Base-by-base conservation (phyloP, 2,329 filamentous ascomycete genomes). In the Bertia moriformis region DNA sequence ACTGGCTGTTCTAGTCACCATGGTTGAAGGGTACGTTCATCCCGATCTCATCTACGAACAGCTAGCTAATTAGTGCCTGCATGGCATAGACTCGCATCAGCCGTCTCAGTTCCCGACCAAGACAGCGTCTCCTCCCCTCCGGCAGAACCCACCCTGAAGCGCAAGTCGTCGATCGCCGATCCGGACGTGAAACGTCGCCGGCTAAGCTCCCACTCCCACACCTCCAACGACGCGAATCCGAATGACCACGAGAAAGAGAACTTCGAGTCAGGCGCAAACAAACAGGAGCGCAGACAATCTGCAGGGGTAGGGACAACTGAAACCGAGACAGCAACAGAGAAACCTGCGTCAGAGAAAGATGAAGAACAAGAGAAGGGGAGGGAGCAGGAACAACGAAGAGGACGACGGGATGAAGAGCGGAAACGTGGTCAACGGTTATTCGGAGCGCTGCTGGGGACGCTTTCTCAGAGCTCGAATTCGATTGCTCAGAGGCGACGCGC, bases 351-450 rank as follows among this genome's bases (percentile, higher is more conserved):
- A n/a, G n/a, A n/a, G n/a, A n/a, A n/a, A n/a, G n/a, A n/a, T n/a
- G n/a, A n/a, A n/a, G n/a, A n/a, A n/a, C n/a, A n/a, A n/a, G n/a
- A n/a, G n/a, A n/a, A 27, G 22, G 22, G 7, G 22, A n/a, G 22
- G 7, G 22, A 27, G n/a, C 7, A 27, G 7, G 7, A 7, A 27
- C 22, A 7, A n/a, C 22, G 7, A 27, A 27, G n/a, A 27, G 22
- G 22, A n/a, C 22, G 32, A 12, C 32, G 32, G 7, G 32, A 77
- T 41, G 83, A 93, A 50, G 89, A 96, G 54, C 85, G 79, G 57
- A 86, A 83, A 54, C 80, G 89, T 27, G 83, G 84, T 17, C 81
- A 83, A 57, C 73, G 89, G 39, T 67, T 96, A 43, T 95, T 95
- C 53, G 88, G 89, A 44, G 83, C 80, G 24, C 62, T 93, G 41